Evolutionary conservation across 225 moss, liverwort and hornwort genomes (phyloP), one percentile per base, ranked within the genome.

Genomic region (Rhytidiadelphus loreus): DNA sequence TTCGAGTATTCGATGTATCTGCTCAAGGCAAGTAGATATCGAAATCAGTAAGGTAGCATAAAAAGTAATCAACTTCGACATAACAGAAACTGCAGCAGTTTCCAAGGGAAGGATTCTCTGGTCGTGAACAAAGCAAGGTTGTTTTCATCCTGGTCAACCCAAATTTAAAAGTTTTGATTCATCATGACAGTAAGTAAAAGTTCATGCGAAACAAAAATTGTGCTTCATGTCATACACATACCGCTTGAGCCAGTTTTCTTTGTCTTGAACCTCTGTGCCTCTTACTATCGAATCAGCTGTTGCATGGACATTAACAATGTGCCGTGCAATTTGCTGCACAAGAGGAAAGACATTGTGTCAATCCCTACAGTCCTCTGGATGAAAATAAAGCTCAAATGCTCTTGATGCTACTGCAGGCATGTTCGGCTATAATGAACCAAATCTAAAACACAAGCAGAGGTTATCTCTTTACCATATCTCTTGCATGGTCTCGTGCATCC

Each of bases 301-400:
- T 50, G 97, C 95, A 91, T 98, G 98, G 79, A 98, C 96, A 83
- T 96, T 98, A 39, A 97, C 96, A 68, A 98, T 94, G 87, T 98
- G 98, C 73, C 95, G 90, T 26, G 98, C 97, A 89, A 98, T 98
- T 93, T 95, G 95, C 96, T 96, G 83, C 87, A 81, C 59, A 72
- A 86, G 63, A 82, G 48, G 71, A 63, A 9, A 81, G 53, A 78
- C 68, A 69, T 25, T 30, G 37, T 18, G 66, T 89, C 87, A 90
- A 82, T 69, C 28, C 56, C 69, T 48, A 30, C 30, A 80, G 61
- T 83, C 74, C 44, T 55, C 22, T 58, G 17, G 52, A 86, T 83
- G 85, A 44, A 87, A 66, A 61, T 46, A 58, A 48, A 76, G 41
- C 48, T 30, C 43, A 87, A 26, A 81, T 64, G 69, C 68, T 55